Evolutionary conservation across 495 filamentous ascomycete genomes (phyloP), one percentile per base, ranked within the genome.

Genomic region (Hyaloscypha finlandica): DNA sequence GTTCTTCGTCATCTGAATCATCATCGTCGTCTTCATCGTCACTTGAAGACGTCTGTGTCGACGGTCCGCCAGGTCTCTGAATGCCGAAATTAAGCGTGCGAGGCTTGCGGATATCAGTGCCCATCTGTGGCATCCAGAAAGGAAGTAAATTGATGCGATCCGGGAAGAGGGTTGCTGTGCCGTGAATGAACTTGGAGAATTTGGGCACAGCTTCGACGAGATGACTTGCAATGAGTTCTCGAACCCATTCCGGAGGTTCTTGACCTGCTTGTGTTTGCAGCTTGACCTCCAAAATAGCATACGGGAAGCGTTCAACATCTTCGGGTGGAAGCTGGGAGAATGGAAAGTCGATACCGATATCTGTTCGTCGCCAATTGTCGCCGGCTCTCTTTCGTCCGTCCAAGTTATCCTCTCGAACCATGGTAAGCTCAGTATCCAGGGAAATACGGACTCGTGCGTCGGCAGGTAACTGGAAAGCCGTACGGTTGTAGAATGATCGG

Each of bases 131-230:
- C 80, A 93, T 89, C 95, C 95, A 99, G 83, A 90, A 99, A 4
- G 95, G 95, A 4, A 98, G 85, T 2, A 99, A 86, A 33, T 97
- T 81, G 75, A 98, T 98, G 55, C 90, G 88, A 33, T 88, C 84
- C 0, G 93, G 94, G 77, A 97, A 95, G 22, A 98, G 77, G 0
- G 86, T 92, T 9, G 94, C 92, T 0, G 88, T 90, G 59, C 95
- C 95, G 77, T 99, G 95, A 67, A 99, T 99, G 77, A 98, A 99
- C 79, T 99, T 99, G 71, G 93, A 97, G 81, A 97, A 99, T 74
- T 99, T 99, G 59, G 95, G 95, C 2, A 98, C 94, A 1, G 96
- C 95, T 76, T 99, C 95, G 16, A 99, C 95, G 30, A 99, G 84
- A 77, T 99, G 95, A 71, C 91, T 95, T 19, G 92, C 84, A 29